Evolutionary conservation across 306 rosid species (phyloP), one percentile per base, ranked within the genome.

Genomic region (Cyamopsis tetragonoloba): DNA sequence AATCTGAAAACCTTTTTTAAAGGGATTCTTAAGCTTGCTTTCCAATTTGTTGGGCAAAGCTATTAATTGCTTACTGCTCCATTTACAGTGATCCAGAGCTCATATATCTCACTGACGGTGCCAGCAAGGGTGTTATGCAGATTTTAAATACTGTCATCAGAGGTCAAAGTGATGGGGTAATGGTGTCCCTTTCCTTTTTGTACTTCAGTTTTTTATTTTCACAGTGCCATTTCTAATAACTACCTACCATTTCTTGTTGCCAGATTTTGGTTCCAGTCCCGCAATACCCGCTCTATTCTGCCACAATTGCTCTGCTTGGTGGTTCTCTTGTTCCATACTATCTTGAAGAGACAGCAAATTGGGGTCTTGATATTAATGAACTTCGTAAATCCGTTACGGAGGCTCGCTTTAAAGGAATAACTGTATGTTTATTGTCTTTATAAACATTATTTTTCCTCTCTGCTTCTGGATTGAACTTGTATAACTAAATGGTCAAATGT

Each of bases 71-170:
- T 48, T 82, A 58, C 20, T 80, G 62, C 75, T 77, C 53, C 57
- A 44, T 63, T 78, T 68, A 50, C 96, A 93, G 99, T 71, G 85
- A 93, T 66, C 97, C 97, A 17, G 99, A 93, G 76, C 89, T 88
- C 85, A 86, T 93, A 77, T 90, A 63, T 76, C 99, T 93, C 72
- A 95, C 99, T 2, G 99, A 95, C 72, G 99, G 99, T 32, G 99
- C 99, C 38, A 95, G 99, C 83, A 91, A 95, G 81, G 99, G 95
- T 76, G 97, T 95, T 73, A 91, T 86, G 99, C 99, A 95, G 89
- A 88, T 87, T 31, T 82, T 95, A 77, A 86, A 91, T 72, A 84
- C 97, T 27, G 70, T 95, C 68, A 95, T 95, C 66, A 85, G 95
- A 47, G 91, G 88, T 57, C 71, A 22, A 82, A 86, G 85, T 32